Evolutionary conservation across 1,284 basidiomycete genomes (phyloP), one percentile per base, ranked within the genome.

Genomic region (Naganishia liquefaciens): DNA sequence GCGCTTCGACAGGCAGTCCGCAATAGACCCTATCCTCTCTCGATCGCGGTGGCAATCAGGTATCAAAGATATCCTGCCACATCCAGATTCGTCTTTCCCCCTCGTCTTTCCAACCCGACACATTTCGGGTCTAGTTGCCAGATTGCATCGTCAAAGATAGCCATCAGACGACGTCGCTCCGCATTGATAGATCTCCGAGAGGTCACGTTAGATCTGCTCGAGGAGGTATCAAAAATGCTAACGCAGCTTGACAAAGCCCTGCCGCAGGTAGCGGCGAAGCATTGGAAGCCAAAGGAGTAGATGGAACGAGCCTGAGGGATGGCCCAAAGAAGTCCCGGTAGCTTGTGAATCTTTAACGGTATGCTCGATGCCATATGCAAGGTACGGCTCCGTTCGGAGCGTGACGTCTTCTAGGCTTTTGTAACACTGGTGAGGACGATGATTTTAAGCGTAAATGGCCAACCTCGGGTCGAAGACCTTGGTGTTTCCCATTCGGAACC

Each of bases 401-500:
- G 30, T 15, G 33, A 7, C 13, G 33, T 13, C 43, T 2, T 19
- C n/a, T 3, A 33, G 33, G 17, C 30, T 39, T 42, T 47, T 40
- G 4, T 19, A 11, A 11, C 27, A 30, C 33, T 15, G 7, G 15
- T 60, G 23, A 3, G 25, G 11, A 25, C 1, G 17, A 23, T 1
- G 6, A 6, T 28, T 9, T 49, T 60, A 88, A 52, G 86, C 87
- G 72, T 88, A 89, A 71, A 89, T 88, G 23, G 80, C 82, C 63
- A 89, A 74, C 39, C 83, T 82, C 55, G 83, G 79, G 70, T 88
- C 85, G 55, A 88, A 85, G 25, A 84, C 85, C 50, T 75, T 81
- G 11, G 88, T 88, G 75, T 90, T 80, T 77, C 90, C 90, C 75
- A 90, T 79, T 17, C 85, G 87, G 71, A 87, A 77, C 73, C 85